phyloP scores from a whole-genome alignment of 768 basidiomycete genomes.

The Inosperma sp. region DNA sequence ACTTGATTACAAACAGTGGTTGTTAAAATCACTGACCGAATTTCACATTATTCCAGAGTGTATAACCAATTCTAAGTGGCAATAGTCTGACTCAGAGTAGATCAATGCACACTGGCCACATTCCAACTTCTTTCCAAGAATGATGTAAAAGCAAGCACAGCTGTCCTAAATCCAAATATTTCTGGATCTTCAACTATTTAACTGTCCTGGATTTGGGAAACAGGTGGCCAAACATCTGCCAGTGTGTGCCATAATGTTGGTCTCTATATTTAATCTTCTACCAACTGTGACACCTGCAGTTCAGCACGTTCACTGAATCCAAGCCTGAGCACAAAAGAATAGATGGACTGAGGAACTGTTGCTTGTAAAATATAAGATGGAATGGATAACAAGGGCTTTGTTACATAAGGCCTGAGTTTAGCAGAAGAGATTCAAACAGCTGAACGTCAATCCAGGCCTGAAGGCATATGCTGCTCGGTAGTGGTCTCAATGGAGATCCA shows the following conservation, averaged over 20 bases:
- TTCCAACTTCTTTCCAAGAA: constrained; percentile 1
- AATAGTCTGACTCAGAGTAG: neutral
- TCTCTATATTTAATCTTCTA: neutral
- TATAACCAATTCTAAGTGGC: constrained; percentile 1
- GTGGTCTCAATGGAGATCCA: neutral
- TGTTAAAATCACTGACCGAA: neutral
- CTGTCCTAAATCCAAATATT: constrained; percentile 12
- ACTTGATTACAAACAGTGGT: neutral
- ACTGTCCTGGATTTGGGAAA: constrained; percentile 17
- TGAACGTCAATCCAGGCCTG: neutral
- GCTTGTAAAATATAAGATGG: constrained; percentile 11
- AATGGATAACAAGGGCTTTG: constrained; percentile 5
- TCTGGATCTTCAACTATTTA: constrained; percentile 7
- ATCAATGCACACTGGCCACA: neutral
- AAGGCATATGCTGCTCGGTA: neutral
- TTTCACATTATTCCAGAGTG: constrained; percentile 1
- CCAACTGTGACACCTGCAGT: constrained; percentile 6
- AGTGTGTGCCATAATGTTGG: neutral
- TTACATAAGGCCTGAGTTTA: neutral
- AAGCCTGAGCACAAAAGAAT: constrained; percentile 9
- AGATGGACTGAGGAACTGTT: constrained; percentile 15
- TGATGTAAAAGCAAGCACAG: no score
- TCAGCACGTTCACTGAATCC: constrained; percentile 17
- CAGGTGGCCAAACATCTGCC: neutral
- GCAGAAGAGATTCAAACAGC: neutral